phyloP scores from a whole-genome alignment of 225 moss, liverwort and hornwort genomes.

The Thuidium tamariscinum region DNA sequence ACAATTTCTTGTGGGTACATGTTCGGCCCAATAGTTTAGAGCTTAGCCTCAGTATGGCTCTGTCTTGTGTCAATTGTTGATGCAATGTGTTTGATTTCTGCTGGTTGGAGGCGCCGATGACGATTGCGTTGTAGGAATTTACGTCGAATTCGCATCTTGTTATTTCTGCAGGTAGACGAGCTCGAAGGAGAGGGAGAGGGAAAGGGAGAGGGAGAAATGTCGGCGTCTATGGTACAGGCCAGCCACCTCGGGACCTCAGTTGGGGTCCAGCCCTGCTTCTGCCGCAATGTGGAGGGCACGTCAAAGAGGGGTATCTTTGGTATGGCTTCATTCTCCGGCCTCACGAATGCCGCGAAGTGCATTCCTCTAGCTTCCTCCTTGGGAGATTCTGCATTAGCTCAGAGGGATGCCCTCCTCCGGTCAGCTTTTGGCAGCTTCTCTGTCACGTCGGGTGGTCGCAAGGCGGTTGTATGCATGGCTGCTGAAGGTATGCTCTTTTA shows the following conservation, averaged over 20 bases:
- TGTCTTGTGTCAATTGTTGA: background rate
- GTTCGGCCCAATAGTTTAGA: background rate
- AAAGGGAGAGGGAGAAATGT: constrained; percentile 7
- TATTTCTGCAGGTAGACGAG: background rate
- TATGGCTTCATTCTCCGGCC: constrained; percentile 17
- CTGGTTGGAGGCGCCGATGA: background rate
- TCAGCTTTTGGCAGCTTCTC: constrained; percentile 17
- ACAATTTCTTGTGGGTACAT: background rate
- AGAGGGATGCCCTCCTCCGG: background rate
- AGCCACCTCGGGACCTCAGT: background rate
- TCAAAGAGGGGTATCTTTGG: background rate
- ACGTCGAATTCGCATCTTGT: background rate
- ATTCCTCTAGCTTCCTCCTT: background rate
- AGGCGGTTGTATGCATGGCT: constrained; percentile 84
- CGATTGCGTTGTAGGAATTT: background rate
- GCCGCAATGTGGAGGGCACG: constrained; percentile 8
- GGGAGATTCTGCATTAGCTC: no score
- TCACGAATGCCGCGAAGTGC: constrained; percentile 13
- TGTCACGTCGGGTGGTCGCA: constrained; percentile 22
- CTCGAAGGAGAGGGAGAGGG: constrained; percentile 26
- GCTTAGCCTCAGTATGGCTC: background rate
- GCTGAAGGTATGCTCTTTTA: constrained; percentile 37
- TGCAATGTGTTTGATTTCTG: background rate
- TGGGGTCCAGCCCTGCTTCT: constrained; percentile 1
- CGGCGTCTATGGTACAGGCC: constrained; percentile 29